Percentiles rank a stretch among this genome's conserved stretches.
Evolutionary conservation across 164 flowering plant genomes (phyloP).

Genomic region (Vitis riparia): DNA sequence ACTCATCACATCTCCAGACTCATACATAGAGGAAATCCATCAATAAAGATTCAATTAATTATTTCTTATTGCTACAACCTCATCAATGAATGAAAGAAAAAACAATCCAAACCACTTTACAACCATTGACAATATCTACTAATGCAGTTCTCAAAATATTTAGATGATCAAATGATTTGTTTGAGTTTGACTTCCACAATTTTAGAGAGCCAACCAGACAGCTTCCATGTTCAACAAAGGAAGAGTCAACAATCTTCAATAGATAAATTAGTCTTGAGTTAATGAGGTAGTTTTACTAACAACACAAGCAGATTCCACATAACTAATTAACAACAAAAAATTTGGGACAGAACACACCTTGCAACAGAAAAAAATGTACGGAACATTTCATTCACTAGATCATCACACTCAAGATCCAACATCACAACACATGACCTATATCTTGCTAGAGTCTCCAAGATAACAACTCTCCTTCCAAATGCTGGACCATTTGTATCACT

Average conservation of each 20-base stretch:
- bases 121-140: background rate
- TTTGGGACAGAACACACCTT: constrained; percentile 49
- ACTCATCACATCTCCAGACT: background rate
- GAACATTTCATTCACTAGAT: constrained; percentile 86
- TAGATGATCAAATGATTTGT: too few species aligned
- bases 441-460: constrained; percentile 92
- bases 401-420: constrained; percentile 97
- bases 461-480: constrained; percentile 85
- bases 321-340: background rate
- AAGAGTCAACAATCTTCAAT: too few species aligned
- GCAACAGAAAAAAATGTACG: constrained; percentile 74
- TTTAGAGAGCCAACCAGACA: too few species aligned
- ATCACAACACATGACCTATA: constrained; percentile 96
- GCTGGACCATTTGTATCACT: constrained; percentile 75
- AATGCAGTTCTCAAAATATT: background rate
- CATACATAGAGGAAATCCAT: background rate
- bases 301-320: background rate
- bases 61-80: background rate
- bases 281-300: background rate
- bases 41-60: background rate
- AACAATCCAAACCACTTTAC: background rate
- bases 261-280: background rate
- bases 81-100: background rate
- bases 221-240: too few species aligned
- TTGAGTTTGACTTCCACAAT: too few species aligned